Conservation (phyloP, 1,284 basidiomycete species). For the Stygiomarasmius scandens region DNA sequence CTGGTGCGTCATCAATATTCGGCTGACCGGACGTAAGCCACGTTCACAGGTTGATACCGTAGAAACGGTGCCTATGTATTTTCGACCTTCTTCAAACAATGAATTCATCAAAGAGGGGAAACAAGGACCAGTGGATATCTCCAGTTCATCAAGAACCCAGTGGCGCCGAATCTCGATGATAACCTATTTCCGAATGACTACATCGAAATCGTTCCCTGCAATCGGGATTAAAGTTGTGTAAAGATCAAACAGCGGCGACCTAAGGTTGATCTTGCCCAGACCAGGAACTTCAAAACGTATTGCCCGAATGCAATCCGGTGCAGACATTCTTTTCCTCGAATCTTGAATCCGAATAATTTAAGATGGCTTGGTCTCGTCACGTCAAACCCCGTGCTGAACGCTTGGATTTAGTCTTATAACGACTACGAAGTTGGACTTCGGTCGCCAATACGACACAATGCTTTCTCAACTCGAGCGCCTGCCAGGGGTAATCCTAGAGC, state of each 20-base stretch:
- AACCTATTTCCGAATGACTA: not conserved
- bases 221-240: not conserved
- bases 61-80: too few relatives aligned
- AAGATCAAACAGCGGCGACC: not conserved
- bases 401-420: slow-evolving; percentile 13
- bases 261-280: not conserved
- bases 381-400: slow-evolving; percentile 14
- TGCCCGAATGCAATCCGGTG: not conserved
- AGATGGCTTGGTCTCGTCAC: not conserved
- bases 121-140: too few relatives aligned
- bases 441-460: slow-evolving; percentile 31
- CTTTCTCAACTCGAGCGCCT: slow-evolving; percentile 45
- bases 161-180: not conserved
- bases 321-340: too few relatives aligned
- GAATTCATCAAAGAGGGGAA: too few relatives aligned
- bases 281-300: slow-evolving; percentile 3
- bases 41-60: too few relatives aligned
- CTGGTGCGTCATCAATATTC: too few relatives aligned
- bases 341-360: not conserved
- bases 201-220: not conserved
- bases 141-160: not conserved
- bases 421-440: not conserved
- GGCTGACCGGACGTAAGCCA: too few relatives aligned
- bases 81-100: too few relatives aligned
- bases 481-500: slow-evolving; percentile 53